Conservation (phyloP, 2,329 filamentous ascomycete genomes). For the Magnaporthiopsis incrustans region DNA sequence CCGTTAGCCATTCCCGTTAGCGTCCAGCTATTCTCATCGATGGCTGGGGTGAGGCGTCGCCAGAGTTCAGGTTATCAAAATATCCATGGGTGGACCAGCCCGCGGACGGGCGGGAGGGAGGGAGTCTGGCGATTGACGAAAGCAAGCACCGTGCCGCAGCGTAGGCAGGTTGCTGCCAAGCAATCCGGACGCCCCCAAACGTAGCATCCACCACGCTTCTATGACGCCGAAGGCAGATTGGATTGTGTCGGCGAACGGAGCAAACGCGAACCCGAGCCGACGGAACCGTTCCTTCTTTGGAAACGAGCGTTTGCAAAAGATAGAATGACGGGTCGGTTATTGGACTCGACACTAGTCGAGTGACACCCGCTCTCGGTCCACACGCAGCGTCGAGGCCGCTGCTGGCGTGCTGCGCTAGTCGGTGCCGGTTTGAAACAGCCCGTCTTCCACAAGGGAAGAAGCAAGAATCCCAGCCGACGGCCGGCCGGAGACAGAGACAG, state of each 20-base stretch:
- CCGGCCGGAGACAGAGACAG: too few species aligned
- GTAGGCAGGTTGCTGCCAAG: background rate
- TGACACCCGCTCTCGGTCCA: background rate
- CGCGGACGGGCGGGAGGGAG: too few species aligned
- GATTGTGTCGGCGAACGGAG: too few species aligned
- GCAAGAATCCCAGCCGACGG: too few species aligned
- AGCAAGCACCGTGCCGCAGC: background rate
- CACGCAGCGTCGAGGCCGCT: background rate
- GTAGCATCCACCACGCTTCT: too few species aligned
- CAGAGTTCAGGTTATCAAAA: background rate
- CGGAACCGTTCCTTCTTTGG: too few species aligned
- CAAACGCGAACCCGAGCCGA: too few species aligned
- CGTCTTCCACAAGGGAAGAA: too few species aligned
- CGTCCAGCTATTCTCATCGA: background rate
- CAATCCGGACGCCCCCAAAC: background rate
- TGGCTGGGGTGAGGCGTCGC: background rate
- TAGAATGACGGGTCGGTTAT: background rate
- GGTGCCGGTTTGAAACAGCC: background rate
- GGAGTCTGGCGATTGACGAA: background rate
- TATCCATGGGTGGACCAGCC: background rate
- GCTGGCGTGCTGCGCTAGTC: background rate
- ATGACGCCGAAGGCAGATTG: too few species aligned
- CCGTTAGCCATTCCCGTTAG: too few species aligned
- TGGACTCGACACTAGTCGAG: background rate
- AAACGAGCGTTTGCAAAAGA: background rate